Evolutionary conservation across 2,329 filamentous ascomycete species (phyloP), one percentile per base, ranked within the genome.

Genomic region (Aureobasidium sp.): DNA sequence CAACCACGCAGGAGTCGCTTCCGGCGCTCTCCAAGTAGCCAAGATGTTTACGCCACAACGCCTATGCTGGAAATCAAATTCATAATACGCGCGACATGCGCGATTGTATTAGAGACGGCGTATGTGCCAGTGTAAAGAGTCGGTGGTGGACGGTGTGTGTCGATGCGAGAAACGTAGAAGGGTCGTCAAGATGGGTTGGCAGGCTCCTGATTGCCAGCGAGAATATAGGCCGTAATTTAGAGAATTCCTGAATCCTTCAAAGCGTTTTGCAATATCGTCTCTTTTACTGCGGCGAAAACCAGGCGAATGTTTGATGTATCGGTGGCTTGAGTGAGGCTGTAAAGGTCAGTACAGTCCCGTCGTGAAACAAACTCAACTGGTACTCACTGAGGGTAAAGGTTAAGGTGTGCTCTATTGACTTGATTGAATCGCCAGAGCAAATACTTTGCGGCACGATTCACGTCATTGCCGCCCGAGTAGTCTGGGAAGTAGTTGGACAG

Each of bases 381-480:
- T 55, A 80, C 89, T 73, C 80, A 95, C 93, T 98, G 93, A 67
- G 93, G 93, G 70, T 97, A 98, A 52, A 98, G 77, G 66, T 97
- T 97, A 39, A 98, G 77, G 70, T 97, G 91, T 45, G 90, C 91
- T 56, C 93, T 79, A 67, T 98, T 98, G 59, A 98, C 93, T 72
- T 98, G 93, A 64, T 97, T 98, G 70, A 98, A 98, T 64, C 93
- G 84, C 93, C 93, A 98, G 7, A 98, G 78, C 25, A 98, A 78
- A 66, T 98, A 98, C 70, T 98, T 98, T 53, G 93, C 93, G 4
- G 93, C 93, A 68, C 95, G 89, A 70, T 97, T 97, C 64, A 97
- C 90, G 70, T 98, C 93, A 68, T 95, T 94, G 45, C 93, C 93
- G 25, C 93, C 93, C 0, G 90, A 95, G 68, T 98, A 98, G 69